phyloP scores from a whole-genome alignment of 495 filamentous ascomycete species.

The Acidiella bohemica region DNA sequence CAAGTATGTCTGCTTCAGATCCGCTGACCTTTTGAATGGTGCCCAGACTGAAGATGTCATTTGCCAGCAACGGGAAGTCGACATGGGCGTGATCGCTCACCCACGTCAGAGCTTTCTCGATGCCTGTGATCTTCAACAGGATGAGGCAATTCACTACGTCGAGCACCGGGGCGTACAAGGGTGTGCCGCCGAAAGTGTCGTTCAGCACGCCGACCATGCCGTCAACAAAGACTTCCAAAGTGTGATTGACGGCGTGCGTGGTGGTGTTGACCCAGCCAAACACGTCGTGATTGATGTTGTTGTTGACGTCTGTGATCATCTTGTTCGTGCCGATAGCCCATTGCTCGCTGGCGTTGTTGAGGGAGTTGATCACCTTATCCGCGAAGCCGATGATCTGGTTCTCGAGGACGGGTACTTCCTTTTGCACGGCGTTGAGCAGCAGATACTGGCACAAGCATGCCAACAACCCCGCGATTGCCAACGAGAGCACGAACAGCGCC shows the following conservation, averaged over 20 bases:
- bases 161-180: slow-evolving; percentile 56
- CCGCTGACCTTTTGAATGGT: slow-evolving; percentile 43
- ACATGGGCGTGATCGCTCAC: slow-evolving; percentile 74
- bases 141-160: slow-evolving; percentile 43
- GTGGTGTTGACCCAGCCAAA: slow-evolving; percentile 80
- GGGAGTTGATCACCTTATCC: slow-evolving; percentile 55
- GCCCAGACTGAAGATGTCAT: slow-evolving; percentile 74
- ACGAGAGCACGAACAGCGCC: slow-evolving; percentile 73
- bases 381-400: slow-evolving; percentile 70
- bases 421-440: slow-evolving; percentile 56
- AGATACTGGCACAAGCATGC: slow-evolving; percentile 76
- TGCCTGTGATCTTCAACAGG: slow-evolving; percentile 32
- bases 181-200: slow-evolving; percentile 63
- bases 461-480: slow-evolving; percentile 74
- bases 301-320: slow-evolving; percentile 52
- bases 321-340: slow-evolving; percentile 71
- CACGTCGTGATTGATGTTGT: slow-evolving; percentile 66
- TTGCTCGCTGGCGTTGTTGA: slow-evolving; percentile 57
- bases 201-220: slow-evolving; percentile 59
- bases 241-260: slow-evolving; percentile 68
- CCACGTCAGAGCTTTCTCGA: slow-evolving; percentile 82
- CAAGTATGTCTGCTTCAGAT: slow-evolving; percentile 49
- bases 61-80: slow-evolving; percentile 59
- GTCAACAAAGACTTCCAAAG: slow-evolving; percentile 67
- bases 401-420: slow-evolving; percentile 62